Evolutionary conservation across 768 basidiomycete species (phyloP).

Genomic region (Tulasnella sp.): DNA sequence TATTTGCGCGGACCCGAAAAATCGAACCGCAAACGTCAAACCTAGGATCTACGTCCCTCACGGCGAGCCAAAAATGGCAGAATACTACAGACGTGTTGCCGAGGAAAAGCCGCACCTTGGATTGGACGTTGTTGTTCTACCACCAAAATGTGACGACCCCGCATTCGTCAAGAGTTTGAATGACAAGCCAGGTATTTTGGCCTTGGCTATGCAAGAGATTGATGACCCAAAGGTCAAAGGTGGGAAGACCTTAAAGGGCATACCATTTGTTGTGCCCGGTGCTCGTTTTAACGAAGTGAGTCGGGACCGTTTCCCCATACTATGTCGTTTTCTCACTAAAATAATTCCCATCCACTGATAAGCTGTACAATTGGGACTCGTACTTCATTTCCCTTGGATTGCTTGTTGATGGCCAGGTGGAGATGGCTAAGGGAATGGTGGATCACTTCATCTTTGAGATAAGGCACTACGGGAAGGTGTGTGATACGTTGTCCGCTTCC

Average conservation of each 20-base stretch:
- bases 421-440: slow-evolving; percentile 95
- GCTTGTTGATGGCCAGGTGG: slow-evolving; percentile 84
- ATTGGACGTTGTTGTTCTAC: slow-evolving; percentile 83
- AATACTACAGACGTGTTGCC: slow-evolving; percentile 88
- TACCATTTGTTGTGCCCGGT: slow-evolving; percentile 95
- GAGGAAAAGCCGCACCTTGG: slow-evolving; percentile 87
- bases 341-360: not conserved
- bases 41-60: slow-evolving; percentile 93
- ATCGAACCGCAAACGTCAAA: slow-evolving; percentile 77
- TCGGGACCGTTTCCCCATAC: too few species aligned
- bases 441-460: slow-evolving; percentile 99
- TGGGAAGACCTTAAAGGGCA: slow-evolving; percentile 73
- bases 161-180: slow-evolving; percentile 85
- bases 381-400: slow-evolving; percentile 91
- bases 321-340: not conserved
- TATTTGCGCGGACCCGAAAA: slow-evolving; percentile 96
- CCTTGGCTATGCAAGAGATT: slow-evolving; percentile 88
- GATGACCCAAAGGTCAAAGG: slow-evolving; percentile 56
- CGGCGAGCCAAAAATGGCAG: slow-evolving; percentile 85
- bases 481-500: not conserved
- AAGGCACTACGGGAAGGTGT: slow-evolving; percentile 79
- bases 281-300: slow-evolving; percentile 85
- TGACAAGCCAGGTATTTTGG: slow-evolving; percentile 84
- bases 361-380: slow-evolving; percentile 93
- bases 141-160: slow-evolving; percentile 75